A percentile compares a stretch with the other conserved stretches of the same genome.
phyloP scores from a whole-genome alignment of 2,329 filamentous ascomycete species.

The Hymenotorrendiella dingleyae region DNA sequence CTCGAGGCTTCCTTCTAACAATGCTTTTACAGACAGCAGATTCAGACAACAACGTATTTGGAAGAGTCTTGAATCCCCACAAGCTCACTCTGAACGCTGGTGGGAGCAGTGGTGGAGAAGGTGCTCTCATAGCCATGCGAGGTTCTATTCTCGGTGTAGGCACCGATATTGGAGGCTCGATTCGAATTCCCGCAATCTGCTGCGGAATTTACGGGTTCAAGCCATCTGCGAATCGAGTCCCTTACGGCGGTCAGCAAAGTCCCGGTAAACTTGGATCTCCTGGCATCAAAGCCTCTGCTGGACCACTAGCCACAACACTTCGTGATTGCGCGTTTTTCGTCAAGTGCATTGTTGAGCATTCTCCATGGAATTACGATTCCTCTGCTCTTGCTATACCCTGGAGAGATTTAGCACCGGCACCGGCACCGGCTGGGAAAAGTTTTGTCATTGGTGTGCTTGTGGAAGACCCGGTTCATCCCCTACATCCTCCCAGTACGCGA shows the following conservation, averaged over 20 bases:
- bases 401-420: slow-evolving; percentile 22
- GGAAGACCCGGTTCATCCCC: slow-evolving; percentile 11
- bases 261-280: slow-evolving; percentile 38
- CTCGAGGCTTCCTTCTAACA: too few relatives aligned
- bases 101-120: slow-evolving; percentile 29
- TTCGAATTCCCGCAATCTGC: slow-evolving; percentile 32
- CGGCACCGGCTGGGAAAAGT: background rate
- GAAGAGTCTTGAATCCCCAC: slow-evolving; percentile 35
- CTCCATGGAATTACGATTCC: slow-evolving; percentile 34
- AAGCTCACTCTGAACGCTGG: slow-evolving; percentile 26
- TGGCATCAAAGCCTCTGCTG: slow-evolving; percentile 32
- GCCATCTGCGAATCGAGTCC: slow-evolving; percentile 26
- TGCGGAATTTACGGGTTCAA: slow-evolving; percentile 33
- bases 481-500: slow-evolving; percentile 33
- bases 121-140: slow-evolving; percentile 23
- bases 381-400: slow-evolving; percentile 35
- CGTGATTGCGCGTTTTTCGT: slow-evolving; percentile 32
- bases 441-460: background rate
- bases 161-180: slow-evolving; percentile 31
- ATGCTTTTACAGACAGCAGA: too few relatives aligned
- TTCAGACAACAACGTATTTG: slow-evolving; percentile 37
- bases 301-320: slow-evolving; percentile 23
- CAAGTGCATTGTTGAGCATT: slow-evolving; percentile 29
- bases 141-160: slow-evolving; percentile 26
- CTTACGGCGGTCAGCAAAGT: slow-evolving; percentile 31